phyloP scores from a whole-genome alignment of 2,329 filamentous ascomycete genomes.

The Juglanconis oblonga region DNA sequence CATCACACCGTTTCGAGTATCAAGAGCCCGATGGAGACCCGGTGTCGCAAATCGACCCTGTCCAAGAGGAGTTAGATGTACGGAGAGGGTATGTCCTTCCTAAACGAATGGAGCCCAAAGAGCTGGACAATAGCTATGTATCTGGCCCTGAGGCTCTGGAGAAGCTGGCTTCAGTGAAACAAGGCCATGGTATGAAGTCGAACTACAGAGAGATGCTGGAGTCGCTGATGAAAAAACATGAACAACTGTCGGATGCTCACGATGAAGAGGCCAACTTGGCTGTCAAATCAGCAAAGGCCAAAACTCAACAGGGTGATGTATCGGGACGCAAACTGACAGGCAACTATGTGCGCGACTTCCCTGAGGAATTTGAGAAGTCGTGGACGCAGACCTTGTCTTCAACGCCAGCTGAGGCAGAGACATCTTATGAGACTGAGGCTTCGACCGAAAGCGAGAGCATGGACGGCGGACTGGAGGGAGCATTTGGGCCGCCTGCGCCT shows the following conservation, averaged over 20 bases:
- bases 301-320: background rate
- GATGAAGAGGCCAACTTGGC: constrained; percentile 26
- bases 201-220: constrained; percentile 28
- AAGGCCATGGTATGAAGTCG: constrained; percentile 5
- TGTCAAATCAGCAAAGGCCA: constrained; percentile 22
- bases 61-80: constrained; percentile 36
- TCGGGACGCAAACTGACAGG: constrained; percentile 36
- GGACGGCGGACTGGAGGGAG: constrained; percentile 16
- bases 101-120: background rate
- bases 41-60: constrained; percentile 28
- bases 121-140: constrained; percentile 24
- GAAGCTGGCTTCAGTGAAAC: constrained; percentile 14
- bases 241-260: constrained; percentile 27
- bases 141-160: constrained; percentile 26
- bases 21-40: constrained; percentile 33
- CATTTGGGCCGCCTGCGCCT: background rate
- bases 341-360: constrained; percentile 49
- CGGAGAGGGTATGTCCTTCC: constrained; percentile 22
- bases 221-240: constrained; percentile 27
- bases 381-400: constrained; percentile 32
- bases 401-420: constrained; percentile 4
- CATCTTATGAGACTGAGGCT: background rate
- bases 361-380: constrained; percentile 45
- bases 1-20: constrained; percentile 27
- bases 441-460: constrained; percentile 1